Base-by-base conservation (phyloP, 2,329 filamentous ascomycete species). In the Botrytis tulipae region DNA sequence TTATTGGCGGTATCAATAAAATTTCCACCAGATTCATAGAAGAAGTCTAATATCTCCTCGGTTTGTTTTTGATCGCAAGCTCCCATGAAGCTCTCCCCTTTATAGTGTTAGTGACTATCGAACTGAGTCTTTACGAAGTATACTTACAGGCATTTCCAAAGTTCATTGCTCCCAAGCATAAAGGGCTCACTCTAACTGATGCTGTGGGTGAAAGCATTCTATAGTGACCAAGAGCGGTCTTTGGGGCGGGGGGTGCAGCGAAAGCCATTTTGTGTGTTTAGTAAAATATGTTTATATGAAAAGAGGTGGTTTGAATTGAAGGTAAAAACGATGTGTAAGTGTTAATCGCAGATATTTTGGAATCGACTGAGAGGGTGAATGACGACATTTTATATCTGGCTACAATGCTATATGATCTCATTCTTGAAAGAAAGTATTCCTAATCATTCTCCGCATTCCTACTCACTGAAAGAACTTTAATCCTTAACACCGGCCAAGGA, bases 1-100 rank as follows among this genome's bases (percentile, higher is more conserved):
- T 90, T 90, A 82, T 89, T 91, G 74, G 90, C 74, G 25, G 89
- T 91, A 80, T 92, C 90, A 79, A 92, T 90, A 80, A 92, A 91
- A 82, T 92, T 92, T 22, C 90, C 90, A 6, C 90, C 90, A 0
- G 85, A 82, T 25, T 84, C 83, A 70, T 83, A 84, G 81, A 85
- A 91, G 73, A 84, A 84, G 76, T 91, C 89, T 1, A 91, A 83
- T 7, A 92, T 81, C 35, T 54, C 40, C 35, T 60, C 40, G 2
- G 10, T 32, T 73, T 72, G 71, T 57, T 59, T 46, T 62, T 70
- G 68, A 70, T 70, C 68, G 18, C 68, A 70, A 54, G 86, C 85
- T 46, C 92, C 92, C 87, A 93, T 87, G 70, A 84, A 84, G 0
- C 82, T 81, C 76, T 84, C 83, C 87, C 86, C 88, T 42, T 48